Conservation (phyloP, 129 eudicot species). For the Chrysanthemum lavandulifolium region DNA sequence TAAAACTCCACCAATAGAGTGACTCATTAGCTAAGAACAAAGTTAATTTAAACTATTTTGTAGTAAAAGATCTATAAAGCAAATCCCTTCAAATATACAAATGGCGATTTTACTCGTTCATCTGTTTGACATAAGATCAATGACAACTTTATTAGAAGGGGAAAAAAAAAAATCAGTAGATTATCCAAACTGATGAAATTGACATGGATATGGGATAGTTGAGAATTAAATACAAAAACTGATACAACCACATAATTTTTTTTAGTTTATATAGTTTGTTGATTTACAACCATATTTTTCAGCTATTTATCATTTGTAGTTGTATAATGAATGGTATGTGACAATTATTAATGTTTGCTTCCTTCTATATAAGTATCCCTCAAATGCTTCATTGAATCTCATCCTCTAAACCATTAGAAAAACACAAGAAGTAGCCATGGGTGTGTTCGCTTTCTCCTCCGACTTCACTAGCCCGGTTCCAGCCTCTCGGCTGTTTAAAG, state of each 20-base stretch:
- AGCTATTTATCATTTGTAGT: constrained; percentile 23
- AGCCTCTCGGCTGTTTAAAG: constrained; percentile 42
- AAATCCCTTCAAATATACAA: too few relatives aligned
- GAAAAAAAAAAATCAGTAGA: neutral
- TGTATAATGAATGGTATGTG: neutral
- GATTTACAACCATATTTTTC: constrained; percentile 23
- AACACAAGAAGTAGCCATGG: neutral
- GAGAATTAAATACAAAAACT: constrained; percentile 19
- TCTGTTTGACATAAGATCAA: too few relatives aligned
- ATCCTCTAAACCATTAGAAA: neutral
- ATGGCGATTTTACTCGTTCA: too few relatives aligned
- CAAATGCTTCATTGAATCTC: neutral
- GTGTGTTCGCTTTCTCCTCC: too few relatives aligned
- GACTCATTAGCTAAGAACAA: too few relatives aligned
- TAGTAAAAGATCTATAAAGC: too few relatives aligned
- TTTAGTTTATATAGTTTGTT: neutral
- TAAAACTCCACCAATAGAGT: too few relatives aligned
- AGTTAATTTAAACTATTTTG: too few relatives aligned
- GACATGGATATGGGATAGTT: constrained; percentile 19
- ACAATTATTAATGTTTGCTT: neutral
- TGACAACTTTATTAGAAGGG: too few relatives aligned
- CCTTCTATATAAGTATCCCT: constrained; percentile 14
- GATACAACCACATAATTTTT: constrained; percentile 11
- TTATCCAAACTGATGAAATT: too few relatives aligned
- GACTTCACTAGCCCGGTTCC: constrained; percentile 18